phyloP scores from a whole-genome alignment of 2,329 filamentous ascomycete species.

The Aspergillus intermedius region DNA sequence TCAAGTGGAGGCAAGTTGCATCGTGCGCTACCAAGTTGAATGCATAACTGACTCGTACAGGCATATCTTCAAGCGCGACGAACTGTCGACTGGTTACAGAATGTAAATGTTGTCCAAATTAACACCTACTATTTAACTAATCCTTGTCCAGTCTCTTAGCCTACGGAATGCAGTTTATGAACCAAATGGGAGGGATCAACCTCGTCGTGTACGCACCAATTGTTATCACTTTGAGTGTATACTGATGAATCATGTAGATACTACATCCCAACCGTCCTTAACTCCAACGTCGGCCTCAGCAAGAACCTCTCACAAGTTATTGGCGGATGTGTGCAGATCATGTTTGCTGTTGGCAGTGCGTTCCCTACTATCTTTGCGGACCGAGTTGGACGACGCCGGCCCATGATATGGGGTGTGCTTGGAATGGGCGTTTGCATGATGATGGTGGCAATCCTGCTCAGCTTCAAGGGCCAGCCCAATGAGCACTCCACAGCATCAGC shows the following conservation, averaged over 20 bases:
- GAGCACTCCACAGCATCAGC: constrained; percentile 38
- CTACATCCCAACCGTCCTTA: constrained; percentile 13
- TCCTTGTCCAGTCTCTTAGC: constrained; percentile 41
- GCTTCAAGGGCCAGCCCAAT: constrained; percentile 9
- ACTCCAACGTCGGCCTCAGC: no score
- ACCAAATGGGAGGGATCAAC: constrained; percentile 47
- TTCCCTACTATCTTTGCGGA: no score
- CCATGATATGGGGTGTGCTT: no score
- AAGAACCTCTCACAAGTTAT: no score
- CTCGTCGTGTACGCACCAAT: constrained; percentile 27
- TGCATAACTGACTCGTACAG: no score
- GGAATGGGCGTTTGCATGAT: no score
- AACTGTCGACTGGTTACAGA: constrained; percentile 1
- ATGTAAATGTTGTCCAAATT: constrained; percentile 36
- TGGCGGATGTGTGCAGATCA: no score
- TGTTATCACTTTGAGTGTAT: neutral
- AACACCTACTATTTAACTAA: constrained; percentile 40
- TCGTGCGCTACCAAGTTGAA: no score
- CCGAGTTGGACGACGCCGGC: no score
- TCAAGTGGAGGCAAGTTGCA: no score
- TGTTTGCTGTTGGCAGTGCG: no score
- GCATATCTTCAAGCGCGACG: no score
- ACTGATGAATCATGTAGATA: constrained; percentile 8
- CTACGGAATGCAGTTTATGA: constrained; percentile 45
- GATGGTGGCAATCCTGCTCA: neutral